Conservation (phyloP, 2,329 filamentous ascomycete species). For the Talaromyces sp. region DNA sequence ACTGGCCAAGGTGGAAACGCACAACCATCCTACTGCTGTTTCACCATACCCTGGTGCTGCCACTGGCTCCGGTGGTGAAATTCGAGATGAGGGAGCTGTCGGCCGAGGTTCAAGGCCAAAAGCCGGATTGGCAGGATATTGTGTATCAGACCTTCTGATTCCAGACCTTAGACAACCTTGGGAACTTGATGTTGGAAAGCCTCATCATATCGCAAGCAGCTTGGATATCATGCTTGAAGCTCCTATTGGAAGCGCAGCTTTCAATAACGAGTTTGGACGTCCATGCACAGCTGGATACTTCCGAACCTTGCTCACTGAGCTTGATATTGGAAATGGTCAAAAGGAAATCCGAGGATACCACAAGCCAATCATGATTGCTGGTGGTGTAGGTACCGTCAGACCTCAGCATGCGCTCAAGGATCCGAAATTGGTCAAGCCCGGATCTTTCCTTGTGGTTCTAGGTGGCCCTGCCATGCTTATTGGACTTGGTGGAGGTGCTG, state of each 20-base stretch:
- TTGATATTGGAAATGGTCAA: conserved; percentile 58
- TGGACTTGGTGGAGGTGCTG: conserved; percentile 89
- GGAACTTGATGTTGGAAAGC: conserved; percentile 88
- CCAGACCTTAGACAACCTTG: conserved; percentile 78
- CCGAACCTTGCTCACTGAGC: conserved; percentile 74
- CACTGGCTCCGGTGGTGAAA: conserved; percentile 92
- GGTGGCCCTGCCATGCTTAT: conserved; percentile 98
- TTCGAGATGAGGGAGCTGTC: conserved; percentile 91
- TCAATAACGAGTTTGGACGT: conserved; percentile 97
- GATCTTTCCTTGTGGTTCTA: conserved; percentile 87
- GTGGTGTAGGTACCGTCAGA: conserved; percentile 86
- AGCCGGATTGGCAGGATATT: conserved; percentile 87
- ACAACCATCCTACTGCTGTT: conserved; percentile 95
- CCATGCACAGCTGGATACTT: conserved; percentile 88
- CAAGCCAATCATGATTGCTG: conserved; percentile 98
- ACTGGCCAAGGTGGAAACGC: conserved; percentile 92
- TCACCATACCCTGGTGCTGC: conserved; percentile 91
- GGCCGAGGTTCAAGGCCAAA: conserved; percentile 90
- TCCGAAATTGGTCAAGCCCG: conserved; percentile 71
- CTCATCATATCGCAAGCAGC: conserved; percentile 86
- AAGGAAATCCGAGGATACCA: conserved; percentile 85
- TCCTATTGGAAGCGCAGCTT: conserved; percentile 88
- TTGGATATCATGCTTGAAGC: conserved; percentile 97
- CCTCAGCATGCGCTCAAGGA: conserved; percentile 89
- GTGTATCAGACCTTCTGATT: conserved; percentile 89